These are phyloP conservation scores for Tricholoma bakamatsutake DNA, from an alignment of 768 basidiomycete genomes.

Conservation along the genomic window DNA sequence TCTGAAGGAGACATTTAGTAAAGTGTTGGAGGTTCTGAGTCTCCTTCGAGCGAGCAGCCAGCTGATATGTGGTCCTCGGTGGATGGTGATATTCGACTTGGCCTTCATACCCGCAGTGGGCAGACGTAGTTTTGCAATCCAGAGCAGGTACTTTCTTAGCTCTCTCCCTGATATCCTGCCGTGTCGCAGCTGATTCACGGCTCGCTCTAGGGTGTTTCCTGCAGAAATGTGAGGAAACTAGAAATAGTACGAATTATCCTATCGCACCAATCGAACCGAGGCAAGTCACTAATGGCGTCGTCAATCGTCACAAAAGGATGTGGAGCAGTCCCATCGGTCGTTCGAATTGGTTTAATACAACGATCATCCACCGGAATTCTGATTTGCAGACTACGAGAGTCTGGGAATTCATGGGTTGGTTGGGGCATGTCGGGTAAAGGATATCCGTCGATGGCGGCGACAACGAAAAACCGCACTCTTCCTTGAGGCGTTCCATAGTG, in stretches of 20 bases:
- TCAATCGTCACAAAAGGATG: conserved; percentile 55
- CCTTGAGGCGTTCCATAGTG: conserved; percentile 54
- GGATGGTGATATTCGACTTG: conserved; percentile 25
- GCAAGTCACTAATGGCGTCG: conserved; percentile 72
- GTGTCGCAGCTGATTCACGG: conserved; percentile 8
- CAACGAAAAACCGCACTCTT: conserved; percentile 46
- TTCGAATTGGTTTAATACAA: conserved; percentile 38
- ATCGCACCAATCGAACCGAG: conserved; percentile 65
- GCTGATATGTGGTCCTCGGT: conserved; percentile 41
- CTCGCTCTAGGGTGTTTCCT: conserved; percentile 32
- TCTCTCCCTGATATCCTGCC: conserved; percentile 16
- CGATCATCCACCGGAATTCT: conserved; percentile 36
- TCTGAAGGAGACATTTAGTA: conserved; percentile 45
- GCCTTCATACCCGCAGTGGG: conserved; percentile 33
- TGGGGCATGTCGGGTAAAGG: conserved; percentile 48
- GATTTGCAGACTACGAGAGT: conserved; percentile 40
- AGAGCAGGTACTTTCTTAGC: conserved; percentile 29
- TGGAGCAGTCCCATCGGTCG: conserved; percentile 44
- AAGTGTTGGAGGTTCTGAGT: conserved; percentile 61
- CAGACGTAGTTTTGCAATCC: conserved; percentile 23
- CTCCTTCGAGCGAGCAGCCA: conserved; percentile 34
- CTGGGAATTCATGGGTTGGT: conserved; percentile 49
- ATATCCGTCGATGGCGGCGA: conserved; percentile 38
- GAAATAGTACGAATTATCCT: background rate
- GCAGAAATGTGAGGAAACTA: background rate